phyloP scores from a whole-genome alignment of 106 monocot species.

The Phalaenopsis aphrodite region DNA sequence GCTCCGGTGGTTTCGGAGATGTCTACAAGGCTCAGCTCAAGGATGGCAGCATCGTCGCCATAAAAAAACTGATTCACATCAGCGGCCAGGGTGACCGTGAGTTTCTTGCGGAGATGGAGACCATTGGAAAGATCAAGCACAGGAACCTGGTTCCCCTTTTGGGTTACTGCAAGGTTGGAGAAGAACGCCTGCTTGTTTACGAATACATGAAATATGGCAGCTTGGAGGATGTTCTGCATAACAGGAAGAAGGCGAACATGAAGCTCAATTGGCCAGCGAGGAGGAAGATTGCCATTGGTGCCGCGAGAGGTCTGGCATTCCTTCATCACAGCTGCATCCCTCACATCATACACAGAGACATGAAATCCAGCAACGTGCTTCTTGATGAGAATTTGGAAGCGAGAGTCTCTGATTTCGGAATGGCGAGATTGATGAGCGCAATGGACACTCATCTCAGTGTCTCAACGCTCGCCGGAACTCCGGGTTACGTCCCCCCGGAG shows the following conservation, averaged over 20 bases:
- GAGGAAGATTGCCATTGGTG: slow-evolving; percentile 67
- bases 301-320: slow-evolving; percentile 76
- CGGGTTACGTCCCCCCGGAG: slow-evolving; percentile 87
- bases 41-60: slow-evolving; percentile 66
- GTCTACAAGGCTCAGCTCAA: slow-evolving; percentile 81
- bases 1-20: slow-evolving; percentile 89
- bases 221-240: slow-evolving; percentile 66
- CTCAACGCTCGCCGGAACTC: slow-evolving; percentile 76
- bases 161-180: slow-evolving; percentile 79
- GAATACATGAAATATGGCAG: slow-evolving; percentile 90
- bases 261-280: slow-evolving; percentile 55
- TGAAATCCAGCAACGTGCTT: slow-evolving; percentile 92
- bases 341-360: slow-evolving; percentile 89
- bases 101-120: slow-evolving; percentile 92
- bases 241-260: slow-evolving; percentile 30
- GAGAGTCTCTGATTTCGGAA: slow-evolving; percentile 85
- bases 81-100: slow-evolving; percentile 84
- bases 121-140: slow-evolving; percentile 89
- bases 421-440: slow-evolving; percentile 71
- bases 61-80: slow-evolving; percentile 76
- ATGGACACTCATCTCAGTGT: slow-evolving; percentile 86
- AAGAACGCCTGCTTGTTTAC: slow-evolving; percentile 74
- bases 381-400: slow-evolving; percentile 68
- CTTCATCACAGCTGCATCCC: slow-evolving; percentile 90
- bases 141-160: slow-evolving; percentile 73